These are phyloP conservation scores for Begonia peltatifolia DNA, from an alignment of 306 rosid species.

Conservation along the genomic window DNA sequence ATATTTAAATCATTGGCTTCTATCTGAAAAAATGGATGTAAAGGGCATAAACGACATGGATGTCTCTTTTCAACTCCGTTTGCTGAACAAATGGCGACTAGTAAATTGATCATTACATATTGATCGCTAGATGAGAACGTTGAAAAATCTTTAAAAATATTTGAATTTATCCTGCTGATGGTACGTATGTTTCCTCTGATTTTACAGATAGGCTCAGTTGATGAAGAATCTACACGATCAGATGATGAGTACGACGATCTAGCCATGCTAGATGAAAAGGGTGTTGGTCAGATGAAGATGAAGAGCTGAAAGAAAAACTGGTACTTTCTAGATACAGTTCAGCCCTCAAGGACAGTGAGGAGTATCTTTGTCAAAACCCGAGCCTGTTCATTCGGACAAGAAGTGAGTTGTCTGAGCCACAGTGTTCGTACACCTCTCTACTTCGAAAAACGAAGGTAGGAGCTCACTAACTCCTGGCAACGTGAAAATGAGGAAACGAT, in stretches of 20 bases:
- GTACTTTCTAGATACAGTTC: constrained; percentile 15
- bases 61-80: too few species aligned
- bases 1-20: too few species aligned
- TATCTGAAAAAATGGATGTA: too few species aligned
- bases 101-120: too few species aligned
- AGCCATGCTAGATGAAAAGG: constrained; percentile 64
- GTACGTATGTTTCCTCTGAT: not conserved
- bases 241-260: constrained; percentile 95
- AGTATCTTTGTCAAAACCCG: constrained; percentile 26
- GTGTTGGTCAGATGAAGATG: constrained; percentile 41
- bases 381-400: constrained; percentile 43
- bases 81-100: too few species aligned
- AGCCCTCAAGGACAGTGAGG: constrained; percentile 19
- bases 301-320: constrained; percentile 20
- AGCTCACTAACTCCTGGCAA: constrained; percentile 24
- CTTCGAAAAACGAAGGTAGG: constrained; percentile 33
- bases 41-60: too few species aligned
- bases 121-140: not conserved
- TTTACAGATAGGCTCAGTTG: constrained; percentile 75
- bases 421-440: constrained; percentile 34
- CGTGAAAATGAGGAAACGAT: constrained; percentile 49
- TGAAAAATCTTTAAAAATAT: not conserved
- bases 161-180: not conserved
- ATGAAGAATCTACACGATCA: constrained; percentile 85
- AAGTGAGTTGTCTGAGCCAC: constrained; percentile 37